Conservation (phyloP, 805 yeast genomes). For the Suhomyces kilbournensis region DNA sequence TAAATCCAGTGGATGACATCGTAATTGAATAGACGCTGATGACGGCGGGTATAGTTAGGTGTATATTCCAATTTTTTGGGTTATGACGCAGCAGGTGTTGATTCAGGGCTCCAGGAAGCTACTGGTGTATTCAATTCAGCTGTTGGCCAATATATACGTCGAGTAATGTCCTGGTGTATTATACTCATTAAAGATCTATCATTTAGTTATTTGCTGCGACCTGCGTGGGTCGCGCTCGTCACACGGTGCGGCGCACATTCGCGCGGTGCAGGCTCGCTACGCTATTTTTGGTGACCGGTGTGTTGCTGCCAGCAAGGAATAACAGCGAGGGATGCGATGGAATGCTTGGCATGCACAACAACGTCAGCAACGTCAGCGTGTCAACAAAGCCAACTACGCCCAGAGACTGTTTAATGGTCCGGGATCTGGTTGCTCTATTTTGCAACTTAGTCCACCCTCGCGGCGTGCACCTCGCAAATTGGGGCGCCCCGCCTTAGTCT, state of each 20-base stretch:
- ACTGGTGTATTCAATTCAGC: background rate
- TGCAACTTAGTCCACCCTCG: background rate
- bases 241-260: background rate
- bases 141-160: background rate
- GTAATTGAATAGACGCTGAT: background rate
- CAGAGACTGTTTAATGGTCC: background rate
- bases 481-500: background rate
- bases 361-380: background rate
- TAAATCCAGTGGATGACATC: conserved; percentile 23
- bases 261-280: background rate
- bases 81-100: background rate
- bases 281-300: background rate
- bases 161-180: background rate
- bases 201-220: background rate
- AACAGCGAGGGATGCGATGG: background rate
- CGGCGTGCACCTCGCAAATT: background rate
- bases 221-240: background rate
- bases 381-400: too few relatives aligned
- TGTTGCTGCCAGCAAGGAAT: background rate
- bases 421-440: background rate
- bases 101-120: background rate
- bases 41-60: background rate
- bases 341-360: background rate
- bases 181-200: background rate
- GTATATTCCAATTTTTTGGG: too few relatives aligned